Evolutionary conservation across 177 flowering plant genomes (phyloP), one percentile per base, ranked within the genome.

Genomic region (Vitis hybrid): DNA sequence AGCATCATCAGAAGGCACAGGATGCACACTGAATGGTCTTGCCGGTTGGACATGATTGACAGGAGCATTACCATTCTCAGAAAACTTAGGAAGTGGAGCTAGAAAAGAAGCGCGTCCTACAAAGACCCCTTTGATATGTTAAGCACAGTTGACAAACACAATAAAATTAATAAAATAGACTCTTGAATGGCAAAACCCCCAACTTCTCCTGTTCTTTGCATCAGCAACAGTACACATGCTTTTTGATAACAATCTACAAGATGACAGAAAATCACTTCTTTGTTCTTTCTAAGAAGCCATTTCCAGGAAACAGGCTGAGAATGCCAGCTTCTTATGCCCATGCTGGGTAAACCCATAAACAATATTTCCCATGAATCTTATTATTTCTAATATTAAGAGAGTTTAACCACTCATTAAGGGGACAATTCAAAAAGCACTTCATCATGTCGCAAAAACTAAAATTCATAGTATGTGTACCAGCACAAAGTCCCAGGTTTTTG

Each of bases 401-500:
- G 26, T 9, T 5, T 8, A 14, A 50, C 8, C 56, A 65, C n/a
- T 8, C 16, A 5, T 20, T 19, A 50, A 19, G 52, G 20, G 16
- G 26, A 58, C 29, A 9, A 61, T 8, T 11, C 15, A 12, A 39
- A 62, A 62, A 62, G 12, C 10, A 39, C 45, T 34, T 16, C 5
- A 45, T 15, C 15, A 39, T 34, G 14, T 39, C 12, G 45, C 2
- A 34, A 6, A 50, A 18, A 9, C 19, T 48, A 50, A n/a, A 16
- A 18, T 49, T 71, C 16, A 63, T 60, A 53, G 22, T 63, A 12
- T 70, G 18, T 59, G 68, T 84, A 88, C 91, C 91, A 29, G 87
- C 54, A 69, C 78, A 78, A 62, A 86, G 85, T 70, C 90, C 88
- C 77, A 89, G 71, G 53, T 84, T 86, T 70, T 70, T 89, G 71